Percentiles rank a stretch among this genome's conserved stretches.
Conservation (phyloP, 1,284 basidiomycete genomes). For the Sphagnurus paluster region DNA sequence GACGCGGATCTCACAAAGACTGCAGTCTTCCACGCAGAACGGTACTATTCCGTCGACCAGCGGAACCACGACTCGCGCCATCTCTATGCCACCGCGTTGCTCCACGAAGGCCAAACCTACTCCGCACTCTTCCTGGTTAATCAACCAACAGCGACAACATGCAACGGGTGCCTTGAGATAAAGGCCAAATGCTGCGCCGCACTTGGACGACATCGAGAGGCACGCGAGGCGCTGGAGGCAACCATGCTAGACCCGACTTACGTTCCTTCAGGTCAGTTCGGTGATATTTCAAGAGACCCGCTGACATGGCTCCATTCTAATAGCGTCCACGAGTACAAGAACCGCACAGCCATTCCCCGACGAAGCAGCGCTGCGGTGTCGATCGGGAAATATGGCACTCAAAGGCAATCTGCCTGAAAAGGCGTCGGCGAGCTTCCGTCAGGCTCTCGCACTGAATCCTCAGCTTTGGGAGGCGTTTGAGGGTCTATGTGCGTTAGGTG, state of each 20-base stretch:
- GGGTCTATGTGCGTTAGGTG: slow-evolving; percentile 83
- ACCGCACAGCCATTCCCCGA: slow-evolving; percentile 58
- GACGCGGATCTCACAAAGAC: slow-evolving; percentile 74
- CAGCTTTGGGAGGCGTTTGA: slow-evolving; percentile 95
- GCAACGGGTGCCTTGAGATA: slow-evolving; percentile 77
- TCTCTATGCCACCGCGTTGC: slow-evolving; percentile 77
- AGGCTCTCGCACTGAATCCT: slow-evolving; percentile 75
- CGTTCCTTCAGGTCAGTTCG: slow-evolving; percentile 53
- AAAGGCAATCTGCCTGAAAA: slow-evolving; percentile 75
- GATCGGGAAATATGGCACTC: slow-evolving; percentile 67
- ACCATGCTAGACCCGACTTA: slow-evolving; percentile 53
- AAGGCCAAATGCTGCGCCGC: slow-evolving; percentile 75
- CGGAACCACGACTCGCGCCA: slow-evolving; percentile 81
- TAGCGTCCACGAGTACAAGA: slow-evolving; percentile 54
- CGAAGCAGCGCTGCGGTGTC: slow-evolving; percentile 66
- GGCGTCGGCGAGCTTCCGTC: slow-evolving; percentile 70
- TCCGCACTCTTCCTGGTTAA: slow-evolving; percentile 76
- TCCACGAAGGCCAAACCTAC: slow-evolving; percentile 74
- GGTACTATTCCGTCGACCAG: slow-evolving; percentile 68
- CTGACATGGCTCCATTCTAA: slow-evolving; percentile 18
- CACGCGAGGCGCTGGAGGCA: slow-evolving; percentile 68
- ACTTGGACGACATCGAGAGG: slow-evolving; percentile 71
- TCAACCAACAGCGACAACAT: slow-evolving; percentile 53
- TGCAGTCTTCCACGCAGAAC: slow-evolving; percentile 81
- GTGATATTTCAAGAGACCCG: slow-evolving; percentile 13